phyloP scores from a whole-genome alignment of 306 rosid genomes.

The Psophocarpus tetragonolobus region DNA sequence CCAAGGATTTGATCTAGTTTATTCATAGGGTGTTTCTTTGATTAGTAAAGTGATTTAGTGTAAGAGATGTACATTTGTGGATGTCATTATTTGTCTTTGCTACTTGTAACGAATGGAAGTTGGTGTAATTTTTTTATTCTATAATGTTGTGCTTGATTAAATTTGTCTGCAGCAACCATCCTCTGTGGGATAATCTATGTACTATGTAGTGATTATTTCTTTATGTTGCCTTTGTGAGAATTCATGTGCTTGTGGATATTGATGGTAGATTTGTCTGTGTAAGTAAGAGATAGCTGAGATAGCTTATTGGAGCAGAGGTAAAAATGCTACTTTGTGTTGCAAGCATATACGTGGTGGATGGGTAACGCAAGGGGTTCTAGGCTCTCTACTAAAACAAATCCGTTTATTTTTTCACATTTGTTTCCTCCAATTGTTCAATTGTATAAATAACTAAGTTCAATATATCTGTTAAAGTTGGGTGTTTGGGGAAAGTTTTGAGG shows the following conservation, averaged over 20 bases:
- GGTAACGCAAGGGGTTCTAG: neutral
- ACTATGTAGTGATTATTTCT: neutral
- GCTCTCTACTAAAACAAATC: neutral
- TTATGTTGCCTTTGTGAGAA: conserved; percentile 3
- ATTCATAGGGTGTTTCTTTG: neutral
- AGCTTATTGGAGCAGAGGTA: neutral
- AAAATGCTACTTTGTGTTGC: conserved; percentile 11
- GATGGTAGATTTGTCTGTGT: conserved; percentile 3
- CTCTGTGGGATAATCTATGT: neutral
- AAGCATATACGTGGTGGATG: neutral
- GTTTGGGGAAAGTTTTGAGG: neutral
- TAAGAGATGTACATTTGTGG: conserved; percentile 3
- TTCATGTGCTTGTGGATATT: conserved; percentile 4
- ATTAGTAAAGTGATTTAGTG: neutral
- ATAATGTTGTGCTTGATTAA: neutral
- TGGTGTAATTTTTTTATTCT: neutral
- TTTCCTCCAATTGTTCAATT: neutral
- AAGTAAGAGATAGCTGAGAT: neutral
- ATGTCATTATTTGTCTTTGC: conserved; percentile 16
- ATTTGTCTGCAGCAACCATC: neutral
- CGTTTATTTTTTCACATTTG: neutral
- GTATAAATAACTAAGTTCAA: neutral
- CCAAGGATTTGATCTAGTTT: neutral
- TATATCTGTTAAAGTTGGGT: neutral
- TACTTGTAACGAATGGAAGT: neutral